Conservation (phyloP, 129 eudicot species). For the Flaveria brownii region DNA sequence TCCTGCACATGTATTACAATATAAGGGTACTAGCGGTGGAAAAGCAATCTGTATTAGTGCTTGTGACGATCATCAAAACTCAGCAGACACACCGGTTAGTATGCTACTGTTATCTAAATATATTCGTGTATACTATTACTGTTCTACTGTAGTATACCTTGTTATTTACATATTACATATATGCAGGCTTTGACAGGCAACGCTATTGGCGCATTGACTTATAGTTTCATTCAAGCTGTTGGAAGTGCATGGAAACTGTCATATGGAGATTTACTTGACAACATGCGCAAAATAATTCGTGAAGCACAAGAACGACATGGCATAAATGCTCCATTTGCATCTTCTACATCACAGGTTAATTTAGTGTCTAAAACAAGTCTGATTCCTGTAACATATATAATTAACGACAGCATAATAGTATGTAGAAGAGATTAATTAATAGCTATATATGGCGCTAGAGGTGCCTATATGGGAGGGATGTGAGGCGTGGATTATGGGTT, state of each 20-base stretch:
- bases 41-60: slow-evolving; percentile 66
- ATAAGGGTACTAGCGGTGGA: slow-evolving; percentile 70
- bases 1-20: slow-evolving; percentile 39
- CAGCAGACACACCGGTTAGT: slow-evolving; percentile 60
- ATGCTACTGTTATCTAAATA: not conserved
- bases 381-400: not conserved
- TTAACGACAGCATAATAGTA: not conserved
- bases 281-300: slow-evolving; percentile 45
- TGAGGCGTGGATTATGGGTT: too few relatives aligned
- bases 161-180: not conserved
- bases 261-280: slow-evolving; percentile 54
- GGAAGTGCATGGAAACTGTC: slow-evolving; percentile 45
- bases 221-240: slow-evolving; percentile 59
- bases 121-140: not conserved
- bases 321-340: slow-evolving; percentile 37
- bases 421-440: too few relatives aligned
- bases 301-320: slow-evolving; percentile 46
- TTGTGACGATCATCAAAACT: slow-evolving; percentile 64
- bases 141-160: not conserved
- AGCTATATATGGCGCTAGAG: fast-evolving
- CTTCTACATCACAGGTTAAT: slow-evolving; percentile 48
- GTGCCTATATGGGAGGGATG: too few relatives aligned
- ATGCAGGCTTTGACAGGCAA: slow-evolving; percentile 61
- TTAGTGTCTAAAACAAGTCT: not conserved
- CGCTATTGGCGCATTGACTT: slow-evolving; percentile 69